Evolutionary conservation across 129 eudicot species (phyloP).

Genomic region (Saussurea involucrata): DNA sequence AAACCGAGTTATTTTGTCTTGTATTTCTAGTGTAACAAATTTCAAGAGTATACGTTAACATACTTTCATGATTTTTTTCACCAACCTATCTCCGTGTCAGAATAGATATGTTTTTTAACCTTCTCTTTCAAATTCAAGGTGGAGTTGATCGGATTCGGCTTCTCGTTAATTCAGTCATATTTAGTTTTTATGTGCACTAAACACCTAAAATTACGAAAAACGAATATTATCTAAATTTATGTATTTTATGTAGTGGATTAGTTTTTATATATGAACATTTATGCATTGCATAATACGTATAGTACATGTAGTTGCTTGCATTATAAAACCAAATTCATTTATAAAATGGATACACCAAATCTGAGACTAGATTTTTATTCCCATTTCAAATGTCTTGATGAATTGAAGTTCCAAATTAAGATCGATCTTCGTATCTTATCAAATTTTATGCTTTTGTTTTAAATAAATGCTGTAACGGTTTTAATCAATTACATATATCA

Average conservation of each 20-base stretch:
- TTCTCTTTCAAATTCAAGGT: too few species aligned
- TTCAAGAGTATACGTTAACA: too few species aligned
- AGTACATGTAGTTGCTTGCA: constrained; percentile 12
- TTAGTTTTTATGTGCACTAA: background rate
- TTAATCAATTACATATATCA: background rate
- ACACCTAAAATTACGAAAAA: too few species aligned
- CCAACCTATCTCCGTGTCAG: too few species aligned
- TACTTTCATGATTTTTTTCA: too few species aligned
- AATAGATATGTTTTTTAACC: too few species aligned
- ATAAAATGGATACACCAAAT: background rate
- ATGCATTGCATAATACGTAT: background rate
- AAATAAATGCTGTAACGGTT: background rate
- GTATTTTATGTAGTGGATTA: background rate
- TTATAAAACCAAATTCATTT: background rate
- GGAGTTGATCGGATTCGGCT: too few species aligned
- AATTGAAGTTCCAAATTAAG: background rate
- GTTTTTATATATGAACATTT: background rate
- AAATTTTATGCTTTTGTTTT: background rate
- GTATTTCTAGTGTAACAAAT: too few species aligned
- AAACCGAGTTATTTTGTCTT: too few species aligned
- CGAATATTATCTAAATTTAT: background rate
- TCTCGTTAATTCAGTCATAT: background rate
- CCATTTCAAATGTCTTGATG: background rate
- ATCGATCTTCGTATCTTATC: background rate
- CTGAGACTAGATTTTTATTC: constrained; percentile 8